Percentiles rank a stretch among this genome's conserved stretches.
Evolutionary conservation across 179 eudicot genomes (phyloP).

Genomic region (Drosera spatulata): DNA sequence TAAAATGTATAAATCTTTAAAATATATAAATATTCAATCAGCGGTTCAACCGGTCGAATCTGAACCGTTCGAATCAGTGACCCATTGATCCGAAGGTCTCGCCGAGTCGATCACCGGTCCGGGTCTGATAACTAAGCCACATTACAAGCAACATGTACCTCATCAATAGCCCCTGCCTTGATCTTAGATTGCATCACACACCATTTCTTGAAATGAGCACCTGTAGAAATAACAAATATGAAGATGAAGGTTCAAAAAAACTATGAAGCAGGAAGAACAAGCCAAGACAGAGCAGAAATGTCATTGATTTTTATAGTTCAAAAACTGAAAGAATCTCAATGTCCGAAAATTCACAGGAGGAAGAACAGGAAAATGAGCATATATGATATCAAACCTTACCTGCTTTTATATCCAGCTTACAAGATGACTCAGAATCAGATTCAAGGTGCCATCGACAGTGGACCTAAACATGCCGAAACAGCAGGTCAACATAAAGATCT

Average conservation of each 20-base stretch:
- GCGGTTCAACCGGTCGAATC: too few species aligned
- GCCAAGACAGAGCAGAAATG: too few species aligned
- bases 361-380: neutral
- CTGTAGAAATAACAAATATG: constrained; percentile 18
- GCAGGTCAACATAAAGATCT: too few species aligned
- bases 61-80: too few species aligned
- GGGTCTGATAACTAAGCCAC: too few species aligned
- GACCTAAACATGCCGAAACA: constrained; percentile 25
- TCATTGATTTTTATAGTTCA: too few species aligned
- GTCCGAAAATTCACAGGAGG: too few species aligned
- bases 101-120: too few species aligned
- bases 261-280: neutral
- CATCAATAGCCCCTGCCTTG: constrained; percentile 53
- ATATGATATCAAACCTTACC: constrained; percentile 32
- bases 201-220: constrained; percentile 96
- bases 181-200: constrained; percentile 91
- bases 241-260: neutral
- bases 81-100: too few species aligned
- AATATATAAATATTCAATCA: too few species aligned
- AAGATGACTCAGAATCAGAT: constrained; percentile 51
- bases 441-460: constrained; percentile 71
- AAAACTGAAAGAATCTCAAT: too few species aligned
- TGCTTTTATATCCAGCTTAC: constrained; percentile 50
- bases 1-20: too few species aligned
- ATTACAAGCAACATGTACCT: constrained; percentile 29